Evolutionary conservation across 75 land plant species (phyloP), one percentile per base, ranked within the genome.

Genomic region (Selaginella moellendorffii): DNA sequence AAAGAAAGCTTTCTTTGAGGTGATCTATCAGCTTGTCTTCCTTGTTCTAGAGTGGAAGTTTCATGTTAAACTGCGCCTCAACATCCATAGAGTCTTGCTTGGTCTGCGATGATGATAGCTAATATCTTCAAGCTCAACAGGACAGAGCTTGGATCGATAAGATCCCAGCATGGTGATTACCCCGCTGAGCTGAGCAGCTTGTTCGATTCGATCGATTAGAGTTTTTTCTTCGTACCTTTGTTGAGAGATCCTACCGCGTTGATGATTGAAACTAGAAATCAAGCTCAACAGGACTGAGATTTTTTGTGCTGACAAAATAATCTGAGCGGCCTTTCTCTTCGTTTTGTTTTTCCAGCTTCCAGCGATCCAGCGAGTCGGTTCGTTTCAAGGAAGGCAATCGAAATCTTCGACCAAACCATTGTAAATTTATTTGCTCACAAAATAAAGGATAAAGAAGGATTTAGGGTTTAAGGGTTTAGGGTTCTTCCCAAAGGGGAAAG

Each of bases 21-120:
- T 36, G 46, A 36, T 36, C n/a, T n/a, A 36, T 36, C 46, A 36
- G 46, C 46, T 36, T 36, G 46, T 36, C 46, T 36, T 36, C 46
- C 46, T 36, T 36, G 14, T 36, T 36, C 14, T 14, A 5, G 14
- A 36, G 5, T 36, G 46, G 46, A 14, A 36, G 46, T 5, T 36
- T 14, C 46, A 36, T 5, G 46, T 36, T 36, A 36, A 36, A 36
- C 46, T 36, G 46, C 46, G 14, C 14, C 46, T 36, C 46, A 5
- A 36, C 14, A 36, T 36, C 46, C 46, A 36, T 36, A 5, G 14
- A 36, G 5, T 5, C 14, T 36, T 36, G 46, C 14, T 36, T 5
- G 14, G 5, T 5, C 46, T 36, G 46, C 46, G 10, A 36, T 36
- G 46, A 36, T 14, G 46, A 36, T 5, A 36, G 5, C 46, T 36